A percentile compares a stretch with the other conserved stretches of the same genome.
phyloP scores from a whole-genome alignment of 2,329 filamentous ascomycete species.

The Neodidymelliopsis sp. region DNA sequence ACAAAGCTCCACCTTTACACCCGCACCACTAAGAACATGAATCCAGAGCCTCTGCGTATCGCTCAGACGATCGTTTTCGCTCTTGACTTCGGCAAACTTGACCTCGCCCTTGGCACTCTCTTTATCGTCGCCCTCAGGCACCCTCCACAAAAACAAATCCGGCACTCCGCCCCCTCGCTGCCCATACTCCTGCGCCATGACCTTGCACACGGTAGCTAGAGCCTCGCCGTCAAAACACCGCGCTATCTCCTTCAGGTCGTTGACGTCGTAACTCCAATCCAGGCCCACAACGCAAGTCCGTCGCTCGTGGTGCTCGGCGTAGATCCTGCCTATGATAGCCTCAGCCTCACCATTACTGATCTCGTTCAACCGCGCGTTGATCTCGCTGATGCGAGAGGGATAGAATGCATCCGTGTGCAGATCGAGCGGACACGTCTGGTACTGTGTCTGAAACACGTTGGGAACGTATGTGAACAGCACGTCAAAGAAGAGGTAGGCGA shows the following conservation, averaged over 20 bases:
- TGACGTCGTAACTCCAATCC: conserved; percentile 84
- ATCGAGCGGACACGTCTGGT: conserved; percentile 92
- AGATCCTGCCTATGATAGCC: conserved; percentile 70
- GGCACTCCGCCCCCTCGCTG: conserved; percentile 87
- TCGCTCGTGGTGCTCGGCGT: conserved; percentile 71
- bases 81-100: conserved; percentile 71
- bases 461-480: conserved; percentile 91
- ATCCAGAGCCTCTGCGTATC: conserved; percentile 98
- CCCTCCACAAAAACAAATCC: conserved; percentile 88
- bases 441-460: conserved; percentile 96
- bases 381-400: conserved; percentile 82
- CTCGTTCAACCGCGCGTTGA: conserved; percentile 84
- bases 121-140: conserved; percentile 32
- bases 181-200: conserved; percentile 94
- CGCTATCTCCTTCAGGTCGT: conserved; percentile 81
- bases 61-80: conserved; percentile 85
- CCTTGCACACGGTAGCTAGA: conserved; percentile 84
- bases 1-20: conserved; percentile 84
- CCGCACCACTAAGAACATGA: conserved; percentile 85
- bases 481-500: conserved; percentile 88
- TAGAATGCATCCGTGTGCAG: conserved; percentile 94
- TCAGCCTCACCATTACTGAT: conserved; percentile 84
- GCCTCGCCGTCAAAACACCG: conserved; percentile 80
- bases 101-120: conserved; percentile 61
- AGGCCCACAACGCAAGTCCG: conserved; percentile 89